phyloP scores from a whole-genome alignment of 352 stramenopile genomes.

The Blastocystis sp. region DNA sequence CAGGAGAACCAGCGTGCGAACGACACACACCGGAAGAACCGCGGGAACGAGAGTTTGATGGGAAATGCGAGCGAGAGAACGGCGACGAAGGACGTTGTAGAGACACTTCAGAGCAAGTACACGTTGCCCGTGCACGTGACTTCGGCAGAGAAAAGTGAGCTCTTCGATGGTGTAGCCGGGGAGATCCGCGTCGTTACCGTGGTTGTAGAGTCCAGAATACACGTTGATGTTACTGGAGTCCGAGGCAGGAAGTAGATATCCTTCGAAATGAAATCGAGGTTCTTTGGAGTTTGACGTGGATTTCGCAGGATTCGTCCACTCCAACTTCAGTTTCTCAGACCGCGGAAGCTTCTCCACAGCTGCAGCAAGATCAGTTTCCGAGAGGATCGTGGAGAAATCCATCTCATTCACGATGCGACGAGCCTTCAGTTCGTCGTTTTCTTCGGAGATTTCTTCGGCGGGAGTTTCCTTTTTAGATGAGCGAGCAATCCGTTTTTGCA shows the following conservation, averaged over 20 bases:
- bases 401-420: not conserved
- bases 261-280: conserved; percentile 52
- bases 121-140: conserved; percentile 8
- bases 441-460: not conserved
- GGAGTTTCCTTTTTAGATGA: not conserved
- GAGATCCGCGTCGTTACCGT: conserved; percentile 27
- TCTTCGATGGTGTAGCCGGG: conserved; percentile 47
- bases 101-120: conserved; percentile 45
- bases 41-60: not conserved
- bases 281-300: not conserved
- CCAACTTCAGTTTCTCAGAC: conserved; percentile 17
- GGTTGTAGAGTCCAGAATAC: conserved; percentile 55
- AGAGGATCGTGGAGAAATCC: conserved; percentile 27
- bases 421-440: not conserved
- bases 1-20: not conserved
- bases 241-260: not conserved
- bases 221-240: not conserved
- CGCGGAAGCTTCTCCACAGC: conserved; percentile 8
- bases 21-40: not conserved
- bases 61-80: not conserved
- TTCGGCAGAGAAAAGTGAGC: not conserved
- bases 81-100: conserved; percentile 2
- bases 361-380: not conserved
- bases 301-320: not conserved
- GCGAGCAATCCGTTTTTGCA: not conserved